phyloP scores from a whole-genome alignment of 2,329 filamentous ascomycete species.

The Cladophialophora psammophila region DNA sequence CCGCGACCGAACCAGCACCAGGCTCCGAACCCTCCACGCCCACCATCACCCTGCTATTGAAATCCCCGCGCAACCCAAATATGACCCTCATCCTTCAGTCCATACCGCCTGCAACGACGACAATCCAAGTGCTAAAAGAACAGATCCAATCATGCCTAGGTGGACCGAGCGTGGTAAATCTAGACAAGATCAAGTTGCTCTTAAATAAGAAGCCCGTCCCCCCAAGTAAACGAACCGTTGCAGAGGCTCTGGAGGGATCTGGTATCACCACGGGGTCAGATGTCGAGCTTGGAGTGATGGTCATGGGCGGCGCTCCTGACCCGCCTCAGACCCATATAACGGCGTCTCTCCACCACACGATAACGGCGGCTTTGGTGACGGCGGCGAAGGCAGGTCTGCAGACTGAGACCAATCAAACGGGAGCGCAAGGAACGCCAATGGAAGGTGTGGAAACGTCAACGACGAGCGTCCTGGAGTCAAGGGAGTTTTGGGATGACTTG shows the following conservation, averaged over 20 bases:
- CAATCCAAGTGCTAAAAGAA: constrained; percentile 79
- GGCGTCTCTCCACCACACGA: background rate
- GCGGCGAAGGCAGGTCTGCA: constrained; percentile 49
- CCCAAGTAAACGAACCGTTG: constrained; percentile 72
- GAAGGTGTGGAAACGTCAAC: constrained; percentile 45
- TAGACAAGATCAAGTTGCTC: constrained; percentile 85
- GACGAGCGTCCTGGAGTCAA: constrained; percentile 62
- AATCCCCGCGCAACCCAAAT: constrained; percentile 77
- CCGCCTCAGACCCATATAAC: constrained; percentile 27
- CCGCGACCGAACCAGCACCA: constrained; percentile 38
- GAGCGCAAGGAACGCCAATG: constrained; percentile 41
- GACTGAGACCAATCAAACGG: constrained; percentile 49
- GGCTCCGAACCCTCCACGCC: constrained; percentile 36
- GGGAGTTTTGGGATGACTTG: constrained; percentile 87
- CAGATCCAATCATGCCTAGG: constrained; percentile 69
- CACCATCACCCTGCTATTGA: constrained; percentile 65
- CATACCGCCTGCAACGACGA: constrained; percentile 70
- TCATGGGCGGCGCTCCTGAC: constrained; percentile 73
- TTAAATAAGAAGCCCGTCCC: constrained; percentile 84
- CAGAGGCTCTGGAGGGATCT: constrained; percentile 71
- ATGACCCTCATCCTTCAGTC: constrained; percentile 70
- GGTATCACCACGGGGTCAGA: constrained; percentile 50
- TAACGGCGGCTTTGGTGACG: constrained; percentile 15
- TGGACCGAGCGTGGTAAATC: constrained; percentile 44
- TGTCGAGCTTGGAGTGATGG: constrained; percentile 86